Evolutionary conservation across 2,329 filamentous ascomycete species (phyloP), one percentile per base, ranked within the genome.

Genomic region (Aspergillus sp.): DNA sequence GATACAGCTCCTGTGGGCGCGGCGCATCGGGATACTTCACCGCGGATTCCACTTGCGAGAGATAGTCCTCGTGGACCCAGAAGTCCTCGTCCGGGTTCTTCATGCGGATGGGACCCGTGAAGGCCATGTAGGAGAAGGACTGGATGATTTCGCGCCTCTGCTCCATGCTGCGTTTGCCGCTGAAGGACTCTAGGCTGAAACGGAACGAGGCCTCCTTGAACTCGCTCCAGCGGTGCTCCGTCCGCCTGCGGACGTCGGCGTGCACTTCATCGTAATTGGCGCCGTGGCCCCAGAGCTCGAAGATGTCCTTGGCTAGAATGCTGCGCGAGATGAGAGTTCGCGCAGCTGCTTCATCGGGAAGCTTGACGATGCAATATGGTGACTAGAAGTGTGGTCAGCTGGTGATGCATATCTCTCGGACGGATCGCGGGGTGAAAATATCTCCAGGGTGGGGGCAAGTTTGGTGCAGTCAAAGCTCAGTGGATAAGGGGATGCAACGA

Each of bases 231-330:
- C 87, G 79, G 56, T 86, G 78, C 3, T 82, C 69, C 0, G 90
- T 90, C 45, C 80, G 79, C 7, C 71, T 71, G 62, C 81, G 83
- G 58, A 96, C 82, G 56, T 86, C 83, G 50, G 79, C 76, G 71
- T 96, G 91, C 2, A 97, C 82, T 49, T 84, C 80, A 2, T 86
- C 78, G 68, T 96, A 88, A 50, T 82, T 87, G 11, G 78, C 69
- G 14, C 90, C 93, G 39, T 81, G 79, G 18, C 90, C 94, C 94
- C 95, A 98, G 63, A 97, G 85, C 72, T 96, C 92, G 78, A 95
- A 91, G 65, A 98, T 90, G 50, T 86, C 87, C 76, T 92, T 90
- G 24, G 87, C 86, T 53, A 98, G 83, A 65, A 98, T 90, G 51
- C 91, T 92, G 63, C 94, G 89, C 53, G 82, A 80, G 52, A 96